Percentiles rank a stretch among this genome's conserved stretches.
phyloP scores from a whole-genome alignment of 179 eudicot species.

The Pouteria campechiana region DNA sequence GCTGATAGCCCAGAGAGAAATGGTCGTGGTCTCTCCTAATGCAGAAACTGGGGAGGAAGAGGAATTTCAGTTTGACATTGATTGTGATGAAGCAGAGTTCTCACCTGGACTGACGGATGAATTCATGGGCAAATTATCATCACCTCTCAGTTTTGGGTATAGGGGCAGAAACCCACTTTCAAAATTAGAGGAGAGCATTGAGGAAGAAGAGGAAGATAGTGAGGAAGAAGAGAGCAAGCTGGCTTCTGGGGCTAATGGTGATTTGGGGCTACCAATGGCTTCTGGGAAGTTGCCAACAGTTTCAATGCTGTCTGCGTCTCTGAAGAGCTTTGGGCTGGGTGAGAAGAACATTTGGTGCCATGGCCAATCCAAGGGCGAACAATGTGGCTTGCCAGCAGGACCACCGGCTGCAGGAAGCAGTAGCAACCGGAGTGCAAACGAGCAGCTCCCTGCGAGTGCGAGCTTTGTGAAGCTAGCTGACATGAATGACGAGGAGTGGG shows the following conservation, averaged over 20 bases:
- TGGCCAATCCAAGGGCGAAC: background rate
- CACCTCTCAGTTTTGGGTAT: constrained; percentile 6
- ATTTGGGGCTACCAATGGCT: background rate
- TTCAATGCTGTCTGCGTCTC: constrained; percentile 18
- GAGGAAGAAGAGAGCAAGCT: constrained; percentile 1
- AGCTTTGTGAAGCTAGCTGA: constrained; percentile 40
- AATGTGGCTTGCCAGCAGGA: constrained; percentile 1
- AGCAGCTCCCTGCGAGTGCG: constrained; percentile 27
- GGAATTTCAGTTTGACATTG: constrained; percentile 31
- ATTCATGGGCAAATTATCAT: background rate
- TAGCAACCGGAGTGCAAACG: constrained; percentile 28
- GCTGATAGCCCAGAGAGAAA: constrained; percentile 13
- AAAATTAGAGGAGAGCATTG: constrained; percentile 22
- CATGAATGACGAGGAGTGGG: constrained; percentile 50
- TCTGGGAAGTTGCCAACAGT: constrained; percentile 2
- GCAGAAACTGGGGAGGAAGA: constrained; percentile 8
- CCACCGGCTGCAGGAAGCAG: too few species aligned
- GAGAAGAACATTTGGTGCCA: constrained; percentile 8
- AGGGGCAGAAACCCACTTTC: constrained; percentile 18
- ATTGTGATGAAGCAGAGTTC: constrained; percentile 20
- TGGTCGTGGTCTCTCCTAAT: constrained; percentile 5
- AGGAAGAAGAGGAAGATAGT: constrained; percentile 28
- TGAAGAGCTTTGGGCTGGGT: constrained; percentile 9
- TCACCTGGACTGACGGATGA: constrained; percentile 1
- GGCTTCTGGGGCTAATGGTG: background rate